phyloP scores from a whole-genome alignment of 768 basidiomycete species.

The Myochromella boudieri region DNA sequence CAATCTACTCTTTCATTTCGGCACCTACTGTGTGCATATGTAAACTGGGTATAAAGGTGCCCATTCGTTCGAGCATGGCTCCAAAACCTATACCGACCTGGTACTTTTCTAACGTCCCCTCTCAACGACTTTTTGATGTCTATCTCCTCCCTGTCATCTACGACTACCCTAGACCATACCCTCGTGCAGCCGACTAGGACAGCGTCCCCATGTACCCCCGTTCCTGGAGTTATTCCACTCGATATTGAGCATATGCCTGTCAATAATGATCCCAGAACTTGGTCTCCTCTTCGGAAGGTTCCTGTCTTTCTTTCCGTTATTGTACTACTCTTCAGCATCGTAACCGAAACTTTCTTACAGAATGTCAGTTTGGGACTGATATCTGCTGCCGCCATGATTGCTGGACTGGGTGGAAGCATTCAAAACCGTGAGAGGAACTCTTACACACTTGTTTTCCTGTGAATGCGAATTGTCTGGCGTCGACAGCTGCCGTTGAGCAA shows the following conservation, averaged over 20 bases:
- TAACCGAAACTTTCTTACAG: constrained; percentile 22
- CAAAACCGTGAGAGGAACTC: constrained; percentile 56
- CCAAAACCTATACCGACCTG: neutral
- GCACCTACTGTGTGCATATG: neutral
- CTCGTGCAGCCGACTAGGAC: neutral
- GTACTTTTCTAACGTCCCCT: neutral
- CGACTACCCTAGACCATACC: constrained; percentile 5
- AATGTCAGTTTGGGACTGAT: constrained; percentile 46
- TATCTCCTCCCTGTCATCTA: constrained; percentile 9
- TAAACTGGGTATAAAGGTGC: constrained; percentile 13
- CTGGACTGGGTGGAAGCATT: constrained; percentile 57
- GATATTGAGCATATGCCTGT: constrained; percentile 59
- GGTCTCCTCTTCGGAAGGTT: constrained; percentile 59
- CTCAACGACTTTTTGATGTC: constrained; percentile 1
- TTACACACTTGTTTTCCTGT: neutral
- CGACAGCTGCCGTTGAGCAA: constrained; percentile 59
- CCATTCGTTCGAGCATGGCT: neutral
- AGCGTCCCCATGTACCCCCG: constrained; percentile 1
- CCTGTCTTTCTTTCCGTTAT: neutral
- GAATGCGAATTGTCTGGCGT: neutral
- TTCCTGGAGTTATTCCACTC: constrained; percentile 1
- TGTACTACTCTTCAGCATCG: neutral
- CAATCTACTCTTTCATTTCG: neutral
- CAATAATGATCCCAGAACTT: constrained; percentile 59
- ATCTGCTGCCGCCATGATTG: constrained; percentile 53